Evolutionary conservation across 257 asterid genomes (phyloP).

Genomic region (Eustoma russellianum): DNA sequence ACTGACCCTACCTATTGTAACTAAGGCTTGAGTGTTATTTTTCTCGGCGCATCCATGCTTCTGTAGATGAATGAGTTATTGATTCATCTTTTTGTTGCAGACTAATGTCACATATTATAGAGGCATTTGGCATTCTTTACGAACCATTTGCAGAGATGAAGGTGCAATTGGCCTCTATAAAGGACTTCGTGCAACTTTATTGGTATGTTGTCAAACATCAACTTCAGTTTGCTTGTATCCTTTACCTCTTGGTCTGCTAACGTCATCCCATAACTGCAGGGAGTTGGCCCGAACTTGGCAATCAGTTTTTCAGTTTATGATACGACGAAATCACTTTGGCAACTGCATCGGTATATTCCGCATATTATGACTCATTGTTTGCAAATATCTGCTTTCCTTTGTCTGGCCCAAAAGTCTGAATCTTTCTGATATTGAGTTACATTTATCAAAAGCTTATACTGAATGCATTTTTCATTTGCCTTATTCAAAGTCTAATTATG

Average conservation of each 20-base stretch:
- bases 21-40: background rate
- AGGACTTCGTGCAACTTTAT: conserved; percentile 78
- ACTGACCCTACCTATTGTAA: too few relatives aligned
- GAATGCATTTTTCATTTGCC: too few relatives aligned
- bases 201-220: conserved; percentile 32
- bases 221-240: background rate
- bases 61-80: background rate
- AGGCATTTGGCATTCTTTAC: conserved; percentile 66
- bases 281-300: conserved; percentile 80
- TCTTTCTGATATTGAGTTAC: too few relatives aligned
- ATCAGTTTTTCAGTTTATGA: conserved; percentile 83
- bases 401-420: too few relatives aligned
- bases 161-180: conserved; percentile 61
- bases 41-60: background rate
- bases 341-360: conserved; percentile 36
- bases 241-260: conserved; percentile 13
- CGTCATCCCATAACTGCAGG: conserved; percentile 36
- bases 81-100: conserved; percentile 33
- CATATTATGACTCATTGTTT: too few relatives aligned
- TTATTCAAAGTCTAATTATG: too few relatives aligned
- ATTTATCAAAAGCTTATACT: too few relatives aligned
- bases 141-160: conserved; percentile 70
- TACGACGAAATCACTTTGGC: conserved; percentile 62
- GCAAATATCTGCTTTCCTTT: too few relatives aligned
- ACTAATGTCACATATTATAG: conserved; percentile 52